phyloP scores from a whole-genome alignment of 805 yeast species.

The Candida ascalaphidarum region DNA sequence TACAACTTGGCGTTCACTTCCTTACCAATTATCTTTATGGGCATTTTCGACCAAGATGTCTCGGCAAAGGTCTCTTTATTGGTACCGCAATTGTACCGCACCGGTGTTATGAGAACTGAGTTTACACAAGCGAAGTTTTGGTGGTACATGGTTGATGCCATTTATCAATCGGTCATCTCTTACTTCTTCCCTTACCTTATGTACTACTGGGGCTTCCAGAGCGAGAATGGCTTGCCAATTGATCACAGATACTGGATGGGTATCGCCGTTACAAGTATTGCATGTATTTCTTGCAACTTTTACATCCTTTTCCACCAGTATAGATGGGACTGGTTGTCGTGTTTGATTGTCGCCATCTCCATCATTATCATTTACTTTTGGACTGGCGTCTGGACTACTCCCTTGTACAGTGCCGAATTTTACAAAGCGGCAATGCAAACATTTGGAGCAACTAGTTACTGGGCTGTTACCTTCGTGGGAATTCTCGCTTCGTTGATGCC shows the following conservation, averaged over 20 bases:
- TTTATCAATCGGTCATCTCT: slow-evolving; percentile 62
- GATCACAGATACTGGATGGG: slow-evolving; percentile 73
- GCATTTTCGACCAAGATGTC: slow-evolving; percentile 70
- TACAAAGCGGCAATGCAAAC: slow-evolving; percentile 57
- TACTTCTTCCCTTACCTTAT: slow-evolving; percentile 61
- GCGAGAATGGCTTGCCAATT: slow-evolving; percentile 46
- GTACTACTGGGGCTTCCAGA: slow-evolving; percentile 32
- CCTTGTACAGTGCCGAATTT: slow-evolving; percentile 45
- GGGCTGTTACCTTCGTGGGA: slow-evolving; percentile 67
- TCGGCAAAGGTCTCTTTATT: slow-evolving; percentile 53
- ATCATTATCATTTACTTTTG: slow-evolving; percentile 55
- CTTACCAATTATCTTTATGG: slow-evolving; percentile 66
- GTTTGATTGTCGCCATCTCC: slow-evolving; percentile 45
- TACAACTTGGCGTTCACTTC: slow-evolving; percentile 79
- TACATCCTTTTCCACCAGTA: slow-evolving; percentile 61
- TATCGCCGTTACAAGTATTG: slow-evolving; percentile 47
- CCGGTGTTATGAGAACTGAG: slow-evolving; percentile 57
- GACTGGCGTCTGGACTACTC: slow-evolving; percentile 73
- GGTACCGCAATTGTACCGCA: slow-evolving; percentile 62
- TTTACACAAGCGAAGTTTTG: slow-evolving; percentile 56
- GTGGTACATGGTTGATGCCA: slow-evolving; percentile 59
- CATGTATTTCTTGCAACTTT: slow-evolving; percentile 57
- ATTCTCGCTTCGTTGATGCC: slow-evolving; percentile 58
- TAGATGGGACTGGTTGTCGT: slow-evolving; percentile 72
- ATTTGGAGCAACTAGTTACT: slow-evolving; percentile 52